These are phyloP conservation scores for Omphalea diandra DNA, from an alignment of 441 rosid genomes.

Conservation along the genomic window DNA sequence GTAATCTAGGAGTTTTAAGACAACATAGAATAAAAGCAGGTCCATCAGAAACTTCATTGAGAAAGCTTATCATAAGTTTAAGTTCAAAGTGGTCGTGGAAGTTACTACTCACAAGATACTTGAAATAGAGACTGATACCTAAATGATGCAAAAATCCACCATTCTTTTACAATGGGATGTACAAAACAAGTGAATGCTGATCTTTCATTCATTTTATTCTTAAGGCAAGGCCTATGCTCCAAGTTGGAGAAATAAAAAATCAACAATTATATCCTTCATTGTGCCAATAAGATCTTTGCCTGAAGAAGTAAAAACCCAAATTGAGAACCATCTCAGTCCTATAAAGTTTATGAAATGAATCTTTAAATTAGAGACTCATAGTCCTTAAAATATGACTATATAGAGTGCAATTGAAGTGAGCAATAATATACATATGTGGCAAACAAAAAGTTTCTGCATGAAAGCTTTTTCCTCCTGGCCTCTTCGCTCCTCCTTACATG, in stretches of 20 bases:
- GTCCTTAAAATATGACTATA: not conserved
- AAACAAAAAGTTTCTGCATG: not conserved
- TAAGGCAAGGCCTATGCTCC: not conserved
- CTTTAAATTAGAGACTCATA: not conserved
- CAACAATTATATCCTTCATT: not conserved
- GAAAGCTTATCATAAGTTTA: not conserved
- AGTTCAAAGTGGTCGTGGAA: not conserved
- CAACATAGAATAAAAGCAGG: conserved; percentile 13
- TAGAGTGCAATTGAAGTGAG: not conserved
- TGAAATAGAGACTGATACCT: too few species aligned
- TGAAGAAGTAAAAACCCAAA: not conserved
- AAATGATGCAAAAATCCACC: too few species aligned
- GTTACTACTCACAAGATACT: not conserved
- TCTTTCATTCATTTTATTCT: not conserved
- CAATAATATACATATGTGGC: not conserved
- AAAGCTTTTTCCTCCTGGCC: not conserved
- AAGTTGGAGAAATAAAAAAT: not conserved
- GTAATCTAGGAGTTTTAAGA: conserved; percentile 22
- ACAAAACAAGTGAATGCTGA: not conserved
- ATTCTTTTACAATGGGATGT: not conserved
- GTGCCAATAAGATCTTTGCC: not conserved
- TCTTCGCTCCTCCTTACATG: too few species aligned
- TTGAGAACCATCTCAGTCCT: not conserved
- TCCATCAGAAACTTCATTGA: not conserved
- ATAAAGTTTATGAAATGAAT: not conserved